Evolutionary conservation across 2,329 filamentous ascomycete species (phyloP).

Genomic region (Tolypocladium ophioglossoides): DNA sequence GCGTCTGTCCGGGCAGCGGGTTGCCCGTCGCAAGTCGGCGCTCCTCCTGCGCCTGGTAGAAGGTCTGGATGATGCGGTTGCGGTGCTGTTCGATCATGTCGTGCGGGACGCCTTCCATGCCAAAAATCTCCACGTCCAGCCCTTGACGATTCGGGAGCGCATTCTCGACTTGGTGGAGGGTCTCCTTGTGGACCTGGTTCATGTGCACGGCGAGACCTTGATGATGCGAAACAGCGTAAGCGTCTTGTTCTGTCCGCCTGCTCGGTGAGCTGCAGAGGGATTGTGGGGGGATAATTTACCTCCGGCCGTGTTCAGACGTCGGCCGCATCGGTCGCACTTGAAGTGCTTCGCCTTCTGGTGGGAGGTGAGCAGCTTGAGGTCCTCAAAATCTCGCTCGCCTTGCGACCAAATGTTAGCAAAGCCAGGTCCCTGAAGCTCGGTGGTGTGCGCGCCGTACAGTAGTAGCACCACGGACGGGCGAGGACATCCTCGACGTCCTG

Average conservation of each 20-base stretch:
- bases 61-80: slow-evolving; percentile 75
- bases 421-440: slow-evolving; percentile 3
- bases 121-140: slow-evolving; percentile 91
- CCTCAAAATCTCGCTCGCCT: slow-evolving; percentile 94
- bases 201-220: slow-evolving; percentile 88
- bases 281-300: slow-evolving; percentile 40
- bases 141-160: slow-evolving; percentile 77
- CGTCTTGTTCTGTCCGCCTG: not conserved
- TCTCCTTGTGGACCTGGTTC: slow-evolving; percentile 98
- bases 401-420: not conserved
- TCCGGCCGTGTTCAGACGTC: slow-evolving; percentile 87
- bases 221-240: slow-evolving; percentile 1
- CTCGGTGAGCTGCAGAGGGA: not conserved
- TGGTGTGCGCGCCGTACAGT: slow-evolving; percentile 47
- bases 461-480: slow-evolving; percentile 90
- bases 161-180: slow-evolving; percentile 79
- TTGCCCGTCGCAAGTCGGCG: slow-evolving; percentile 76
- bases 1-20: slow-evolving; percentile 55
- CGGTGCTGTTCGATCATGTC: slow-evolving; percentile 76
- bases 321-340: slow-evolving; percentile 86
- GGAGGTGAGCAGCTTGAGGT: slow-evolving; percentile 89
- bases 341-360: slow-evolving; percentile 99
- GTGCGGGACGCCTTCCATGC: slow-evolving; percentile 92
- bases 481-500: slow-evolving; percentile 85
- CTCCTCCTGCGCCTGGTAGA: slow-evolving; percentile 76